Base-by-base conservation (phyloP, 169 alveolate species). In the Ichthyophthirius multifiliis region DNA sequence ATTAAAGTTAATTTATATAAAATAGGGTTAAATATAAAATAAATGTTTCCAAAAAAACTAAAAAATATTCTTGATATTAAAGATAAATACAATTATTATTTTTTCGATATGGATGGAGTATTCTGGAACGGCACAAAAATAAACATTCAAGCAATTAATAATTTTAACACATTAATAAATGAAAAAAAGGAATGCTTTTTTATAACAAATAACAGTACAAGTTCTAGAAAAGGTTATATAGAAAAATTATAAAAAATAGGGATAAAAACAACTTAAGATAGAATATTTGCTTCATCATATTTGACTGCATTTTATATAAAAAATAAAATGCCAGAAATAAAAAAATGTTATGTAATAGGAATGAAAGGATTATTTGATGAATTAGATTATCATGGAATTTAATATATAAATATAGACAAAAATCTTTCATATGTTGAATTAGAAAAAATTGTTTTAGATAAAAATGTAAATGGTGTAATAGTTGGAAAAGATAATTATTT, bases 401-500 rank as follows among this genome's bases (percentile, higher is more conserved):
- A 80, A 4, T 27, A 43, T 12, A 12, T 67, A 32, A 65, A 32
- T 15, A 10, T 5, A 18, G n/a, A 20, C 16, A 13, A 45, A 1
- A 5, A 27, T 5, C 44, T 76, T 30, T 16, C 65, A 3, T 30
- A 46, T 15, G 43, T 43, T 15, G 88, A 75, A 20, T 44, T 75
- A 2, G 34, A 23, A 27, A 30, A 74, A 2, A 18, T 30, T 20
- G 76, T 74, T 31, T 20, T 67, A 7, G 94, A 85, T 37, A 35
- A 13, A 32, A 74, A 39, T 4, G 71, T 83, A 2, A 74, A 74
- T 3, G 90, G 88, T 1, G 90, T 89, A 7, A 79, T 89, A 20
- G 82, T 75, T 4, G 94, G 92, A 1, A 64, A 34, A 18, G 76
- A 84, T 63, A 23, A 9, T 18, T 10, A 39, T 15, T 47, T 77